Evolutionary conservation across 306 rosid genomes (phyloP).

Genomic region (Dalbergia cochinchinensis): DNA sequence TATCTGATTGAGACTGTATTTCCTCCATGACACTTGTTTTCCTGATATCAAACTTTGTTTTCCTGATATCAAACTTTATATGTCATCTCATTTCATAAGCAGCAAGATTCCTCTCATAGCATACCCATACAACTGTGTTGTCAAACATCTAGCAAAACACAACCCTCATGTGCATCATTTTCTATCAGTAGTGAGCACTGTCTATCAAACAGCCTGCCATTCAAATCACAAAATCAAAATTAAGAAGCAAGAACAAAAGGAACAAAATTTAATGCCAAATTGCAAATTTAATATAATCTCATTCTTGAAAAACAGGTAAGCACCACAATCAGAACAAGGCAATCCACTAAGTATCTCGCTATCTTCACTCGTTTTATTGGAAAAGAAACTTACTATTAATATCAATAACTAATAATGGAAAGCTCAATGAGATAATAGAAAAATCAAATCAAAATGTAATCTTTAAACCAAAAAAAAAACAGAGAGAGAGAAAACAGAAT

Average conservation of each 20-base stretch:
- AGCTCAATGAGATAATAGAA: background rate
- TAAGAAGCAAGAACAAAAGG: background rate
- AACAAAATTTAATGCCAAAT: conserved; percentile 11
- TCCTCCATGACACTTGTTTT: conserved; percentile 71
- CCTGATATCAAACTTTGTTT: background rate
- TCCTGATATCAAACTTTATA: conserved; percentile 4
- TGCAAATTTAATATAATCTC: conserved; percentile 23
- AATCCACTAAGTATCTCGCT: conserved; percentile 6
- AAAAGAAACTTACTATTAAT: conserved; percentile 13
- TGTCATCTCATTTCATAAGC: conserved; percentile 40
- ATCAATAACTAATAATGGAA: conserved; percentile 8
- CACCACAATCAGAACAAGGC: conserved; percentile 29
- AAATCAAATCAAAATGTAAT: background rate
- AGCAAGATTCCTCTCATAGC: conserved; percentile 23
- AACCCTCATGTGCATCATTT: background rate
- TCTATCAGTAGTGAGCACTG: conserved; percentile 31
- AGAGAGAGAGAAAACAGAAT: background rate
- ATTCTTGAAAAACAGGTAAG: conserved; percentile 16
- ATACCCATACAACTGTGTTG: conserved; percentile 21
- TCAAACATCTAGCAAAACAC: background rate
- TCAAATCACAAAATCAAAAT: conserved; percentile 41
- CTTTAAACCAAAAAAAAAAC: background rate
- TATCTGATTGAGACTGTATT: conserved; percentile 95
- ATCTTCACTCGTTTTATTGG: background rate
- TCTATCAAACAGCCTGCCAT: conserved; percentile 41